Base-by-base conservation (phyloP, 768 basidiomycete species). In the Boletus reticuloceps region DNA sequence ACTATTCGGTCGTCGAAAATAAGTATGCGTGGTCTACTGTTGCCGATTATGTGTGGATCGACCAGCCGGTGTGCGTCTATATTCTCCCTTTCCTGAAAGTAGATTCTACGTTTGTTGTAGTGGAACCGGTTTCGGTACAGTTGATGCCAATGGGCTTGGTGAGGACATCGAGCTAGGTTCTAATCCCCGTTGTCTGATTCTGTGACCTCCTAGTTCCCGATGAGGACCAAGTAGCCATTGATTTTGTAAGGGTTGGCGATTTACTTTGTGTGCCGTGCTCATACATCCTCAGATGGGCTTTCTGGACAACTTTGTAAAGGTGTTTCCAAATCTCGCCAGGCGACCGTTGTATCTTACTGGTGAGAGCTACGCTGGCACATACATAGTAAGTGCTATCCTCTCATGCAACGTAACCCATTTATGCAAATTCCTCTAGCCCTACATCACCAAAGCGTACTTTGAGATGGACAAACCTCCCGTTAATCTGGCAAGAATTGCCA, bases 301-400 rank as follows among this genome's bases (percentile, higher is more conserved):
- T 68, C 66, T 91, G 38, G 70, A 69, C 27, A 89, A 89, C 62
- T 74, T 89, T 4, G 85, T 88, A 58, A 83, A 84, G 61, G 82
- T 89, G 12, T 89, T 89, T 65, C 88, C 87, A 4, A 77, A 77
- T 59, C 74, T 89, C 17, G 80, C 80, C 16, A 82, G 72, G 2
- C 81, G 88, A 34, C 88, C 88, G 14, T 72, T 89, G 47, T 71
- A 84, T 66, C 64, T 90, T 19, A 82, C 83, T 0, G 88, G 88
- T 5, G 88, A 89, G 69, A 86, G 84, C 64, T 89, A 89, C 68
- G 81, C 88, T n/a, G 88, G 88, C 25, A 78, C 75, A 46, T 88
- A 83, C 59, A 88, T 88, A 47, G 82, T 82, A 60, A 55, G 81
- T 67, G 6, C 43, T 20, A 32, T 22, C 45, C 29, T 86, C 83